Percentiles rank a stretch among this genome's conserved stretches.
Evolutionary conservation across 2,329 filamentous ascomycete genomes (phyloP).

Genomic region (Aureobasidium namibiae): DNA sequence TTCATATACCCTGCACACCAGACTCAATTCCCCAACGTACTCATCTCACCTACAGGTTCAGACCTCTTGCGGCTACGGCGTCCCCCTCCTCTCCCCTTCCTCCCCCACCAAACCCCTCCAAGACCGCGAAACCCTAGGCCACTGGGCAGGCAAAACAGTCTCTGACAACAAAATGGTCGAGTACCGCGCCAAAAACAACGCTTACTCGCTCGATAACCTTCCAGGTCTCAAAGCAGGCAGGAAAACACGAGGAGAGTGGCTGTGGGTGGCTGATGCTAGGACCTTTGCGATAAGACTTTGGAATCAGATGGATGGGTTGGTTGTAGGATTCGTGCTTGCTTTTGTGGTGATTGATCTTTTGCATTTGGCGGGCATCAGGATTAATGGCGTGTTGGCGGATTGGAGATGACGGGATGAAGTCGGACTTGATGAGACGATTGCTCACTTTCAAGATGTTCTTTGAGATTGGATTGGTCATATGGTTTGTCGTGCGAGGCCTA

Average conservation of each 20-base stretch:
- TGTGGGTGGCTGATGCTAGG: conserved; percentile 35
- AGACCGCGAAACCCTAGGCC: conserved; percentile 49
- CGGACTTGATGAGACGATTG: no score
- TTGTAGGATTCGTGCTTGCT: conserved; percentile 18
- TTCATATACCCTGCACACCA: no score
- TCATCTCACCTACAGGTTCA: conserved; percentile 38
- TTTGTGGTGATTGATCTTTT: conserved; percentile 11
- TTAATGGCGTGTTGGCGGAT: background rate
- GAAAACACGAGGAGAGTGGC: conserved; percentile 39
- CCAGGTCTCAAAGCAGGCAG: conserved; percentile 49
- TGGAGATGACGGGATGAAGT: background rate
- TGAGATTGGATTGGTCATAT: no score
- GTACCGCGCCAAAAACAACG: conserved; percentile 53
- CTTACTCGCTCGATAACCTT: conserved; percentile 49
- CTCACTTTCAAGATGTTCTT: no score
- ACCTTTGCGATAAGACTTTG: conserved; percentile 15
- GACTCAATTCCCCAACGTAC: no score
- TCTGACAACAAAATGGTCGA: conserved; percentile 42
- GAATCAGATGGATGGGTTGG: conserved; percentile 20
- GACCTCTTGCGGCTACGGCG: conserved; percentile 59
- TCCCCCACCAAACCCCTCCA: conserved; percentile 27
- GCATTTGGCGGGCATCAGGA: background rate
- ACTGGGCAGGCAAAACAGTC: conserved; percentile 42
- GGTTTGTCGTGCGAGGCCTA: no score
- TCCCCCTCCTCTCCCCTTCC: conserved; percentile 41